phyloP scores from a whole-genome alignment of 257 asterid species.

The Solanum raphanifolium region DNA sequence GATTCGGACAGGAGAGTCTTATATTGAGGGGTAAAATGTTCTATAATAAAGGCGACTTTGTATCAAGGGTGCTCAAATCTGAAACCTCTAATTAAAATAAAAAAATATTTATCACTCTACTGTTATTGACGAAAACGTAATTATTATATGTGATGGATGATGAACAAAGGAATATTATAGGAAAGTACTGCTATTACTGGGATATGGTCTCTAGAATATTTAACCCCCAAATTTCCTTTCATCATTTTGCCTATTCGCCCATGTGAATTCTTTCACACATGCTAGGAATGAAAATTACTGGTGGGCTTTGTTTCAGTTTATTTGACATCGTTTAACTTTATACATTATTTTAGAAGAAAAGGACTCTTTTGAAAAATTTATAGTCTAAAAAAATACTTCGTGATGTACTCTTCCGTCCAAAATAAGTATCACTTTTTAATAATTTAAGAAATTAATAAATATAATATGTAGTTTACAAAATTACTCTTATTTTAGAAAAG shows the following conservation, averaged over 20 bases:
- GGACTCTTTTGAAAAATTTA: not conserved
- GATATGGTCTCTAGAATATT: not conserved
- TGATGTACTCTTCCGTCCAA: no score
- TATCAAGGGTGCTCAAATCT: accelerated
- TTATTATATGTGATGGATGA: not conserved
- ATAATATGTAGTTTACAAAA: no score
- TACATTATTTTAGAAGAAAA: no score
- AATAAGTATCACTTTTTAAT: no score
- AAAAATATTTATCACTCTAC: no score
- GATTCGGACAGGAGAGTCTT: accelerated
- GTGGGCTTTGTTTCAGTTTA: not conserved
- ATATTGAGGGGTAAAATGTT: no score
- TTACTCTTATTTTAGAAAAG: no score
- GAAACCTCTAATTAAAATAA: no score
- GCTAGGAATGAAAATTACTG: not conserved
- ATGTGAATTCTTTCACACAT: not conserved
- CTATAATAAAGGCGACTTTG: no score
- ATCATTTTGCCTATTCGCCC: not conserved
- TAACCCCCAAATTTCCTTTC: not conserved
- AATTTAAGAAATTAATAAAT: not conserved
- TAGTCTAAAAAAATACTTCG: no score
- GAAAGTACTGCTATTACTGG: not conserved
- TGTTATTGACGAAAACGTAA: no score
- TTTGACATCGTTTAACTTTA: not conserved
- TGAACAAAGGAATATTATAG: not conserved